Evolutionary conservation across 805 yeast genomes (phyloP), one percentile per base, ranked within the genome.

Genomic region (Teunomyces kruisii): DNA sequence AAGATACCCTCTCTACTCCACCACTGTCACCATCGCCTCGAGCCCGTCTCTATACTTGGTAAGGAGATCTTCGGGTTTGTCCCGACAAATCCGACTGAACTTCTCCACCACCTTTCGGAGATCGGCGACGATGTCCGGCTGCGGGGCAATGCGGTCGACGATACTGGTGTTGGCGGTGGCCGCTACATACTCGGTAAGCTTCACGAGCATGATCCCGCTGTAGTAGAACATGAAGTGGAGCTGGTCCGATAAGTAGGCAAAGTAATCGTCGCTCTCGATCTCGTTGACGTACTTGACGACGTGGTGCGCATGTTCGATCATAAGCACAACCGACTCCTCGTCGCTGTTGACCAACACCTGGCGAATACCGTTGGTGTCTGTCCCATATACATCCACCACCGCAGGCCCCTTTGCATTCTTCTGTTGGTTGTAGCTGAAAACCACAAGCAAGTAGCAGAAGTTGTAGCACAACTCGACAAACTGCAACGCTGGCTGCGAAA

Each of bases 391-490:
- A n/a, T n/a, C n/a, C 14, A 49, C 9, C 27, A 24, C 15, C 7
- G 45, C 19, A 9, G 16, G 17, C 29, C 8, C 37, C 16, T n/a
- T 16, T 17, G 16, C 32, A 10, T 27, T 43, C 38, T 50, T 58
- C 39, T 58, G 59, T 42, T 55, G 67, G 39, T 53, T 58, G 46
- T 60, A 75, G 44, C 72, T 70, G 51, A 74, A 75, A 31, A 70
- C 58, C 3, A 84, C 74, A 47, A 80, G 64, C 38, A 83, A 66
- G 45, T 75, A 72, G 41, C 83, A 78, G 51, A 82, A 83, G 58
- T 84, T 80, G 58, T 81, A 84, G 39, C 84, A 82, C 46, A 84
- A 76, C 55, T 83, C 90, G 3, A 85, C 84, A 62, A 86, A 86
- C 56, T 87, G 91, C 40, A 83, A 72, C 1, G 84, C 79, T 1